Evolutionary conservation across 495 filamentous ascomycete species (phyloP), one percentile per base, ranked within the genome.

Genomic region (Terfezia boudieri): DNA sequence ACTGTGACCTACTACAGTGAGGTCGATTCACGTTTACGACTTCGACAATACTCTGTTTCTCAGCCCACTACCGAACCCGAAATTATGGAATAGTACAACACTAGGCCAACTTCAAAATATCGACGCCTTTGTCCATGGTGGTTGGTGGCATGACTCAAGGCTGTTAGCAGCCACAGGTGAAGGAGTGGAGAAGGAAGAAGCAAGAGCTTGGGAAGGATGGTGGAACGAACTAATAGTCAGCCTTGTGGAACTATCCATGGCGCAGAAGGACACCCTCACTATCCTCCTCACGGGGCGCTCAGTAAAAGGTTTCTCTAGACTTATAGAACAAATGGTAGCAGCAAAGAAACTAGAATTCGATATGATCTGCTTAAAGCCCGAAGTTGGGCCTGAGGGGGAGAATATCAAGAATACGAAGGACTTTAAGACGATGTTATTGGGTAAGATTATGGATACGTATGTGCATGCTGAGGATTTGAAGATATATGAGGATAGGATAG

Each of bases 41-140:
- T 99, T 99, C 66, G 90, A 99, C 65, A 96, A 99, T 62, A 99
- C 90, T 41, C 71, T 99, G 9, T 99, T 99, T 69, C 73, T 80
- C 60, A 90, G 79, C 20, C 90, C 90, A 17, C 71, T 94, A 8
- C 90, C 90, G 0, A 96, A 95, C 59, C 77, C 77, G 1, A 83
- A 86, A 60, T 65, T 99, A 58, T 99, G 90, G 90, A 82, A 82
- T 52, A 71, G 72, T 2, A 69, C 71, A 8, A 90, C 85, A 0
- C 77, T 90, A 37, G 82, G 83, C 8, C 75, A 79, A 53, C 71
- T 99, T 8, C 76, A 83, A 57, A 75, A 74, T 23, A 79, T 80
- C 55, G 80, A 90, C 54, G 71, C 73, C 52, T 88, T 99, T 54
- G 69, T 79, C 35, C 83, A 81, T 58, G 90, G 90, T 54, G 89